Evolutionary conservation across 331 rosid species (phyloP).

Genomic region (Phaseolus coccineus): DNA sequence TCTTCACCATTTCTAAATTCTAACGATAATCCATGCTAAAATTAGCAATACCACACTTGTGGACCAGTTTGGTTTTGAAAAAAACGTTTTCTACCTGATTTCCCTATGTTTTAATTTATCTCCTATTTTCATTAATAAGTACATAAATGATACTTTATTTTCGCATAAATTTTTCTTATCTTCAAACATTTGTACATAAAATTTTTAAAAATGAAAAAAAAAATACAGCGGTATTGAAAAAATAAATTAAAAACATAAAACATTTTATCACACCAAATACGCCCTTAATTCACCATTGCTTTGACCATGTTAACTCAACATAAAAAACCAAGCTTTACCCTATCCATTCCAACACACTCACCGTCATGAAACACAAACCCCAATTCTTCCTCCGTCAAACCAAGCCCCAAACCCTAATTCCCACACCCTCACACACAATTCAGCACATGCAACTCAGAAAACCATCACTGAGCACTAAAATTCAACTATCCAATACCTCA

Average conservation of each 20-base stretch:
- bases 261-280: neutral
- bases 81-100: neutral
- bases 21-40: neutral
- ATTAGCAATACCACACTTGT: neutral
- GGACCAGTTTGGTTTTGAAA: neutral
- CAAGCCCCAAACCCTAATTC: slow-evolving; percentile 31
- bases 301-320: neutral
- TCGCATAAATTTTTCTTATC: neutral
- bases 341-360: slow-evolving; percentile 28
- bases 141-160: neutral
- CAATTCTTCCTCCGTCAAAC: slow-evolving; percentile 12
- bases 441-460: slow-evolving; percentile 13
- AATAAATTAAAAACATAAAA: neutral
- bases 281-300: neutral
- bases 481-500: slow-evolving; percentile 21
- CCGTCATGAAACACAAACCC: slow-evolving; percentile 3
- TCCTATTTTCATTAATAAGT: neutral
- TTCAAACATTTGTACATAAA: neutral
- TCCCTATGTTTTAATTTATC: neutral
- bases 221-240: neutral
- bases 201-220: neutral
- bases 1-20: neutral
- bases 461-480: neutral
- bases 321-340: neutral
- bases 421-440: neutral